These are phyloP conservation scores for Toxicodendron radicans DNA, from an alignment of 345 rosid species.

Conservation along the genomic window DNA sequence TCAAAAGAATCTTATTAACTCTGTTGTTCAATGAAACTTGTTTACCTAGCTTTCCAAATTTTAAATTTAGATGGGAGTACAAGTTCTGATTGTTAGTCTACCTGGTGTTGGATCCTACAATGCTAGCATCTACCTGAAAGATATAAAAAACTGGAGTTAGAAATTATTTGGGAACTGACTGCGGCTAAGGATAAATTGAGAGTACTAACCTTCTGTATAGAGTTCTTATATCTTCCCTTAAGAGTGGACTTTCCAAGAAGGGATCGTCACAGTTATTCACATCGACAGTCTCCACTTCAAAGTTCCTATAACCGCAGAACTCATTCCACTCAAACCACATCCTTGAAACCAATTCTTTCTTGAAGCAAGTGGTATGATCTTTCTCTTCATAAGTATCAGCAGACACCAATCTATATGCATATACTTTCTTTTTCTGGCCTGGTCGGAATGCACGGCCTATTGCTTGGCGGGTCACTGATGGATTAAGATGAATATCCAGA, in stretches of 20 bases:
- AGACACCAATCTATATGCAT: constrained; percentile 66
- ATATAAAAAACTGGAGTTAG: neutral
- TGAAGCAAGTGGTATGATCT: constrained; percentile 55
- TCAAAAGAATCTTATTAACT: neutral
- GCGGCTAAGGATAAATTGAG: neutral
- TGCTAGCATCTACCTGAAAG: constrained; percentile 30
- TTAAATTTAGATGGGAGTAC: too few species aligned
- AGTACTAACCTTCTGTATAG: constrained; percentile 70
- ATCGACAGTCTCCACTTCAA: constrained; percentile 49
- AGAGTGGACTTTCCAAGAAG: constrained; percentile 58
- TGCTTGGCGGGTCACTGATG: constrained; percentile 97
- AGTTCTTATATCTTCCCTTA: constrained; percentile 57
- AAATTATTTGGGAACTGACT: neutral
- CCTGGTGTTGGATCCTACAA: neutral
- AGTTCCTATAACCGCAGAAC: constrained; percentile 49
- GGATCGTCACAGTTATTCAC: constrained; percentile 56
- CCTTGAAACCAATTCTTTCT: constrained; percentile 79
- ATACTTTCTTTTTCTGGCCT: constrained; percentile 80
- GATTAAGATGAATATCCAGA: constrained; percentile 86
- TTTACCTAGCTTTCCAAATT: too few species aligned
- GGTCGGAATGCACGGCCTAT: constrained; percentile 88
- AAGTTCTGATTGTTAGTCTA: neutral
- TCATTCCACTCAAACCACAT: constrained; percentile 97
- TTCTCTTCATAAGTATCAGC: constrained; percentile 82
- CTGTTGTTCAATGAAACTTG: too few species aligned